Base-by-base conservation (phyloP, 2,329 filamentous ascomycete genomes). In the Microsporum canis region DNA sequence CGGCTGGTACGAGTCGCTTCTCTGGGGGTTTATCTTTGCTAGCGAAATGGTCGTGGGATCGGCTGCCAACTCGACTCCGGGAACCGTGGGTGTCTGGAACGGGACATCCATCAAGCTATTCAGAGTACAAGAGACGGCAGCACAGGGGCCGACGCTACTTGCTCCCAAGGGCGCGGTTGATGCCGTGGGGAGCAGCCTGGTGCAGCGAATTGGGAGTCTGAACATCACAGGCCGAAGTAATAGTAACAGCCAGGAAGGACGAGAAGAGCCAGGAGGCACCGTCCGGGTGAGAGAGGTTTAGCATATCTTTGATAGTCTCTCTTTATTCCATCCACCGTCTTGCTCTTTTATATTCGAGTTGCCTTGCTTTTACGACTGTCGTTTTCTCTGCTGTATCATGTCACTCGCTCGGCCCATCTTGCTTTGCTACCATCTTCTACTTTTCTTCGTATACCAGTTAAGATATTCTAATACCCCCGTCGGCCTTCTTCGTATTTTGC, bases 21-120 rank as follows among this genome's bases (percentile, higher is more conserved):
- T 99, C 7, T 99, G 94, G 94, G 87, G 90, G 14, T 89, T 96
- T 67, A 85, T 96, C 59, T 97, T 96, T 72, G 86, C 88, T 33
- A 87, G 86, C 68, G 94, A 99, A 76, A 89, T 96, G 85, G 85
- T 91, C 62, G 75, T 77, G 10, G 75, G 74, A 3, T 72, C 75
- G 4, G 72, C 73, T 36, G 33, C 51, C 10, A 75, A 75, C 36
- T 72, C 73, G 14, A 84, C 87, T 0, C 91, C 88, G 70, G 91
- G 91, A 34, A 91, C 89, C 1, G 89, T 91, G 36, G 92, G 94
- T 5, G 86, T 96, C 1, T 99, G 94, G 92, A 96, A 92, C 70
- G 88, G 90, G 39, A 97, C 94, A 0, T 80, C 80, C 1, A 89
- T 99, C 72, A 88, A 87, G 71, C 79, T 99, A 12, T 99, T 99